Evolutionary conservation across 805 yeast genomes (phyloP), one percentile per base, ranked within the genome.

Genomic region (Metschnikowia corniflorae): DNA sequence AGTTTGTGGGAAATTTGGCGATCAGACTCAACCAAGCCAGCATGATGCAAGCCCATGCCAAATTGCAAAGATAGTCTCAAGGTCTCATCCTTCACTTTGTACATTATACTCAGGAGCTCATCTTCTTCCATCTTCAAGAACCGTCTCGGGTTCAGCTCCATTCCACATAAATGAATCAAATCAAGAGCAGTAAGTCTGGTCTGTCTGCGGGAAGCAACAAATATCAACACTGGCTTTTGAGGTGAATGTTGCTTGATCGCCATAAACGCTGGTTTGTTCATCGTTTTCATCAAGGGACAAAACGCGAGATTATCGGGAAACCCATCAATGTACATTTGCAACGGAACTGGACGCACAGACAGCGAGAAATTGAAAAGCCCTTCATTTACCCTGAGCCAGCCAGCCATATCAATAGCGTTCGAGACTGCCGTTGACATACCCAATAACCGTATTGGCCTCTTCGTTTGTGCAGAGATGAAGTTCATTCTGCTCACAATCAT

Each of bases 231-330:
- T 0, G 96, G 95, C 55, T 88, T 80, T 14, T 65, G 66, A 2
- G 96, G 94, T 0, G 96, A 84, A 56, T 89, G 96, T 45, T 86
- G 87, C 54, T 87, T 86, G 45, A 88, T 88, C 0, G 96, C 95
- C 82, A 82, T 77, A 53, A 84, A 88, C 0, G 95, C 91, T 1
- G 97, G 96, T 51, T 73, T 87, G 69, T 80, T 87, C 93, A 77
- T 86, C 16, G 79, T 84, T 65, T 79, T 86, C 96, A 85, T 85
- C 52, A 86, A 65, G 1, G 91, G 87, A 50, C 88, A 80, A 53
- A 85, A 84, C 1, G 87, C 88, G 43, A 82, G 68, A 44, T 82
- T 81, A 46, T 84, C 93, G 1, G 88, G 89, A 50, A 81, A 85
- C 0, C 94, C 94, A 54, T 85, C 94, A 44, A 85, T 85, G 50